These are phyloP conservation scores for Hyphopichia fennica DNA, from an alignment of 1,139 yeast genomes.

Conservation along the genomic window DNA sequence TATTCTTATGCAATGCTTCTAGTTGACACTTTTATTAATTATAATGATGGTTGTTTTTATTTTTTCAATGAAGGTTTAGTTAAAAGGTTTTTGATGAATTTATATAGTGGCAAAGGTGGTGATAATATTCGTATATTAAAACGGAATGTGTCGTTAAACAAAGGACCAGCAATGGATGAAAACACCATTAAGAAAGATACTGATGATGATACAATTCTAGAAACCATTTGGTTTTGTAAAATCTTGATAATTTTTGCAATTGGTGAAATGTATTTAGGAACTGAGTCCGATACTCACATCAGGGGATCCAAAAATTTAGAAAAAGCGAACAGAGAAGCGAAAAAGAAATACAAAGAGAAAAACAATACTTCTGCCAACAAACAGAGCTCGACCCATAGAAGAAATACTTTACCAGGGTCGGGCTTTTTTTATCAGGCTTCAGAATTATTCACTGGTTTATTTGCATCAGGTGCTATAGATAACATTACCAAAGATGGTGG, in stretches of 20 bases:
- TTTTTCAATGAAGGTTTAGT: conserved; percentile 82
- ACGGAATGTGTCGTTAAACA: conserved; percentile 35
- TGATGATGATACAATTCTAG: conserved; percentile 60
- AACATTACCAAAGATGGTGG: conserved; percentile 78
- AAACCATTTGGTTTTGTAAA: conserved; percentile 81
- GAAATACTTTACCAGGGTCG: conserved; percentile 66
- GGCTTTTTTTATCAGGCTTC: conserved; percentile 77
- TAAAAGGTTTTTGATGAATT: conserved; percentile 59
- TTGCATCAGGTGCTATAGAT: conserved; percentile 78
- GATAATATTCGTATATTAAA: conserved; percentile 42
- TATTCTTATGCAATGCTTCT: conserved; percentile 74
- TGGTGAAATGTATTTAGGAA: conserved; percentile 84
- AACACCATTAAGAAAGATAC: conserved; percentile 42
- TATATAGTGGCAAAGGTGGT: conserved; percentile 50
- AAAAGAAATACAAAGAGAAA: conserved; percentile 12
- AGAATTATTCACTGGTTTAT: conserved; percentile 69
- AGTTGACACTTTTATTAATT: conserved; percentile 74
- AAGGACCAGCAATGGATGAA: conserved; percentile 40
- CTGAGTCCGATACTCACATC: conserved; percentile 51
- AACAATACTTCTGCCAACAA: conserved; percentile 4
- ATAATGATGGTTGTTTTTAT: conserved; percentile 83
- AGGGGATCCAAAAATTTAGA: conserved; percentile 30
- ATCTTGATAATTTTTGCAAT: conserved; percentile 72
- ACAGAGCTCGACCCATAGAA: neutral
- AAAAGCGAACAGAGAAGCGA: conserved; percentile 36